phyloP scores from a whole-genome alignment of 441 rosid species.

The Hura crepitans region DNA sequence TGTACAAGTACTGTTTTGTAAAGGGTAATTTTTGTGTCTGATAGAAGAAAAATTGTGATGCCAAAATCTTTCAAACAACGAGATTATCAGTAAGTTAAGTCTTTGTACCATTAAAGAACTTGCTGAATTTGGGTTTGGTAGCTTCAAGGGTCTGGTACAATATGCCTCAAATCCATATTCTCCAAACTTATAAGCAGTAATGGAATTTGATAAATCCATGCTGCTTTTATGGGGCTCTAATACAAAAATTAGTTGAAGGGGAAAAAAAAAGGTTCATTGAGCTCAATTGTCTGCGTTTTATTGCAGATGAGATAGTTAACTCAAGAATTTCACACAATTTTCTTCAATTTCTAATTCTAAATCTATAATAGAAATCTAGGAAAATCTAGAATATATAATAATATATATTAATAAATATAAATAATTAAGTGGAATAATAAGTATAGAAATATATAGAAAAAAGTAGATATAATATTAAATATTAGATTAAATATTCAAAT shows the following conservation, averaged over 20 bases:
- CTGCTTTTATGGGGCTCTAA: background rate
- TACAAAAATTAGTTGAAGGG: background rate
- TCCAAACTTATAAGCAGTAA: slow-evolving; percentile 3
- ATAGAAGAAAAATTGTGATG: background rate
- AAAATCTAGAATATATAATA: too few relatives aligned
- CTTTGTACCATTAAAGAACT: background rate
- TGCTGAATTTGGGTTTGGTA: background rate
- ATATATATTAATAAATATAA: too few relatives aligned
- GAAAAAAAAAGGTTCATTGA: background rate
- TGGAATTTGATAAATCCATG: background rate
- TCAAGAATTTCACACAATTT: background rate
- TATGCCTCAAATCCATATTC: background rate
- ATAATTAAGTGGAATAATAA: too few relatives aligned
- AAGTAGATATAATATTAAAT: too few relatives aligned
- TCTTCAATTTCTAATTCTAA: slow-evolving; percentile 42
- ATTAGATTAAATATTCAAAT: too few relatives aligned
- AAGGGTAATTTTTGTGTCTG: background rate
- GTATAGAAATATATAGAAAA: too few relatives aligned
- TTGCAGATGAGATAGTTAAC: background rate
- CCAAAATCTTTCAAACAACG: slow-evolving; percentile 7
- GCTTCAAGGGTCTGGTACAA: background rate
- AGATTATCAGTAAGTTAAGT: background rate
- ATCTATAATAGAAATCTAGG: too few relatives aligned
- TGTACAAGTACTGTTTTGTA: background rate
- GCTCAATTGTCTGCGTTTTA: background rate